A percentile compares a stretch with the other conserved stretches of the same genome.
These are phyloP conservation scores for Parietaria judaica DNA, from an alignment of 306 rosid genomes.

Conservation along the genomic window DNA sequence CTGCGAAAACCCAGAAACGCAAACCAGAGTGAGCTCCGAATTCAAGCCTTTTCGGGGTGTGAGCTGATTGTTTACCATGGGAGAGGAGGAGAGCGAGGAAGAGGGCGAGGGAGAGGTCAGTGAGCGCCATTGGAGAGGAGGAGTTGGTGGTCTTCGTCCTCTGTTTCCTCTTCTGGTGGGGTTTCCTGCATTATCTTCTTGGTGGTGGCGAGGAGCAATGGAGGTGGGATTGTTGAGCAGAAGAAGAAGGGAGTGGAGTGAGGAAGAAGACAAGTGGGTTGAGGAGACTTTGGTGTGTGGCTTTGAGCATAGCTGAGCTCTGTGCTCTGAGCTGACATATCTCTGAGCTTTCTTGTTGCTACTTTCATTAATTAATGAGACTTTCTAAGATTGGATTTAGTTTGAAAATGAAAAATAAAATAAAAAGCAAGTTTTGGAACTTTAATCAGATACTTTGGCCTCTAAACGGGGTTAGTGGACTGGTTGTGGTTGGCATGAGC, in stretches of 20 bases:
- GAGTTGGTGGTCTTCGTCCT: conserved; percentile 42
- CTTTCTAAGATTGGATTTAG: too few species aligned
- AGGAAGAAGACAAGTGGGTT: conserved; percentile 1
- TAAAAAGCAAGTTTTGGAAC: background rate
- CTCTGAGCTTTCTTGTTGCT: background rate
- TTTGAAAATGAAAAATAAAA: too few species aligned
- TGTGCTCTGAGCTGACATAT: background rate
- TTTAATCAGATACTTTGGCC: conserved; percentile 5
- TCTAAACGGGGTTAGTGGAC: too few species aligned
- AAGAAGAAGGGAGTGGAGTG: conserved; percentile 1
- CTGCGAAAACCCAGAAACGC: conserved; percentile 25
- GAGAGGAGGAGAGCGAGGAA: conserved; percentile 15
- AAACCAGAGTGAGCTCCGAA: background rate
- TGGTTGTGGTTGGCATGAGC: too few species aligned
- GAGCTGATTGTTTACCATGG: conserved; percentile 28
- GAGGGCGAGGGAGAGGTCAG: conserved; percentile 23
- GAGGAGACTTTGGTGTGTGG: background rate
- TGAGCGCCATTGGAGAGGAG: conserved; percentile 47
- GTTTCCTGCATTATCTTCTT: conserved; percentile 74
- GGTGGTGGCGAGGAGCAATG: too few species aligned
- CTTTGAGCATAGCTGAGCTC: background rate
- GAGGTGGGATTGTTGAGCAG: background rate
- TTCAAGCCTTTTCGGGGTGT: background rate
- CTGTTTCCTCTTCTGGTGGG: conserved; percentile 39
- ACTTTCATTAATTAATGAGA: background rate